Evolutionary conservation across 495 filamentous ascomycete genomes (phyloP).

Genomic region (Friedmanniomyces endolithicus): DNA sequence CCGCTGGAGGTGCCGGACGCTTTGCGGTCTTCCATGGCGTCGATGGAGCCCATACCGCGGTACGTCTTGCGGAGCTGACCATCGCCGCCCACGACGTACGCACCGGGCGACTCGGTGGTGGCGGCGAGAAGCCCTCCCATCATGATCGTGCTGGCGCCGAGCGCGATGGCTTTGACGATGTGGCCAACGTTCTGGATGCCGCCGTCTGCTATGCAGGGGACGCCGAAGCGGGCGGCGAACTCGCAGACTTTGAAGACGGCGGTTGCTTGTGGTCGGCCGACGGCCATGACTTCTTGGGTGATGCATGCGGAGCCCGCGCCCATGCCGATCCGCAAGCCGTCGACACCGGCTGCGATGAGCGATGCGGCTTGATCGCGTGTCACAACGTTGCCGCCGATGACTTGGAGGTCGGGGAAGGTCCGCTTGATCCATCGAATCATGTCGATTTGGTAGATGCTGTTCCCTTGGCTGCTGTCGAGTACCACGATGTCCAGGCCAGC

Average conservation of each 20-base stretch:
- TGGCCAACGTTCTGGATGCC: constrained; percentile 98
- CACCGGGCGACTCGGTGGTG: constrained; percentile 92
- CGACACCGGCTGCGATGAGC: constrained; percentile 86
- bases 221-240: constrained; percentile 86
- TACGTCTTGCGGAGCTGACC: constrained; percentile 98
- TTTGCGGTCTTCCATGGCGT: constrained; percentile 99
- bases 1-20: constrained; percentile 39
- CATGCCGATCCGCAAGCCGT: constrained; percentile 98
- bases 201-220: constrained; percentile 95
- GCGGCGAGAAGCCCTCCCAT: constrained; percentile 97
- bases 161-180: constrained; percentile 93
- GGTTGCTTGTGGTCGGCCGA: constrained; percentile 87
- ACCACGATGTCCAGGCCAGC: constrained; percentile 92
- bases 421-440: constrained; percentile 95
- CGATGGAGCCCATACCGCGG: constrained; percentile 95
- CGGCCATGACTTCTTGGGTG: constrained; percentile 99
- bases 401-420: constrained; percentile 72
- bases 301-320: constrained; percentile 96
- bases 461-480: constrained; percentile 91
- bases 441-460: constrained; percentile 90
- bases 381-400: constrained; percentile 96
- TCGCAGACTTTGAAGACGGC: constrained; percentile 76
- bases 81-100: constrained; percentile 88
- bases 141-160: constrained; percentile 94
- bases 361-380: constrained; percentile 86